phyloP scores from a whole-genome alignment of 202 grass and related monocot species.

The Musa balbisiana region DNA sequence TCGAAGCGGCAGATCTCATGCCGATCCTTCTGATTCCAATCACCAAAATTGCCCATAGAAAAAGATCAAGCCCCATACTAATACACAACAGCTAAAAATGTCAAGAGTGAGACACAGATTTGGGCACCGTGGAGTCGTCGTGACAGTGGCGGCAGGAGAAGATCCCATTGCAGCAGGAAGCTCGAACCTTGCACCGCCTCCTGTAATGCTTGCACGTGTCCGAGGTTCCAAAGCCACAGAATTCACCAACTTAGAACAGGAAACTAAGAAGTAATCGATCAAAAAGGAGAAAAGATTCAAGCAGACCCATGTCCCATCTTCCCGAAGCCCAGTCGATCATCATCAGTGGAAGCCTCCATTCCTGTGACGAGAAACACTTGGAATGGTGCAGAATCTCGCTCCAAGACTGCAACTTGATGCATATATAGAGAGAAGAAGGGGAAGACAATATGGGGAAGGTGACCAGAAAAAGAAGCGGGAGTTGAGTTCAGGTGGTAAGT shows the following conservation, averaged over 20 bases:
- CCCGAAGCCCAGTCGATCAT: slow-evolving; percentile 48
- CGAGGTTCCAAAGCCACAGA: neutral
- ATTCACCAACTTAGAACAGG: neutral
- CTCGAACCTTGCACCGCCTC: slow-evolving; percentile 76
- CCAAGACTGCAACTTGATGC: no score
- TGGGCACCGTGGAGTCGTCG: slow-evolving; percentile 63
- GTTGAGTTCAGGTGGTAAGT: no score
- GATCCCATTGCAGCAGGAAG: slow-evolving; percentile 73
- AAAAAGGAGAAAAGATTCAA: slow-evolving; percentile 2
- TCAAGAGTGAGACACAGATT: neutral
- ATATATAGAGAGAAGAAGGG: no score
- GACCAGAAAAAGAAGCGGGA: no score
- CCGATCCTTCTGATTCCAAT: slow-evolving; percentile 44
- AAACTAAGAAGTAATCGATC: neutral
- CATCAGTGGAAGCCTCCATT: neutral
- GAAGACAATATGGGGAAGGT: no score
- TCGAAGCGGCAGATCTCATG: slow-evolving; percentile 66
- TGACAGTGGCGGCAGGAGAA: slow-evolving; percentile 92
- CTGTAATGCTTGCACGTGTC: slow-evolving; percentile 87
- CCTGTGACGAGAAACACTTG: neutral
- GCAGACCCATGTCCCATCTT: slow-evolving; percentile 71
- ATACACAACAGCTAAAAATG: neutral
- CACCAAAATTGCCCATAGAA: neutral
- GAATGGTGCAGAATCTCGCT: no score
- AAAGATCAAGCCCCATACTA: neutral